Conservation (phyloP, 805 yeast species). For the Candida silvicultrix region DNA sequence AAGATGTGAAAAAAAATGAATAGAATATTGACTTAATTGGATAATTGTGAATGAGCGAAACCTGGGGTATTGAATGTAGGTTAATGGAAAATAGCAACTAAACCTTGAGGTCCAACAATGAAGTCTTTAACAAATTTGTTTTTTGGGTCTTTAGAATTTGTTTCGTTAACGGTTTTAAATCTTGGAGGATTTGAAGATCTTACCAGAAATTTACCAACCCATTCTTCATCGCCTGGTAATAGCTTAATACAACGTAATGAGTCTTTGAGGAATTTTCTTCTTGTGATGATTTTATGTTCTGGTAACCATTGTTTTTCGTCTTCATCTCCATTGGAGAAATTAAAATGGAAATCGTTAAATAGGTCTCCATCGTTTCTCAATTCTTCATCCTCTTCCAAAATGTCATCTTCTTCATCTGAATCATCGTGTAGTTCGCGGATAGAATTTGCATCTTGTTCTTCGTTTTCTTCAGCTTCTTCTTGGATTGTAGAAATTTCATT, state of each 20-base stretch:
- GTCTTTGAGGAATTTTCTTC: constrained; percentile 40
- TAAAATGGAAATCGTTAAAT: not conserved
- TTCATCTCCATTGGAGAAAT: constrained; percentile 1
- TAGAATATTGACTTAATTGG: not conserved
- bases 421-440: constrained; percentile 5
- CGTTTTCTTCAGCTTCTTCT: constrained; percentile 23
- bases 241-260: constrained; percentile 53
- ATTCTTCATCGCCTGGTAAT: constrained; percentile 41
- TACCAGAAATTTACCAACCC: constrained; percentile 44
- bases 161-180: constrained; percentile 1
- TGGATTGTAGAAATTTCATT: constrained; percentile 10
- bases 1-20: not conserved
- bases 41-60: too few relatives aligned
- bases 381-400: constrained; percentile 5
- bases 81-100: not conserved
- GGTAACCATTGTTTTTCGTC: constrained; percentile 43
- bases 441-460: constrained; percentile 17
- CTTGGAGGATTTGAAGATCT: constrained; percentile 25
- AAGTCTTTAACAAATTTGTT: constrained; percentile 8
- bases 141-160: not conserved
- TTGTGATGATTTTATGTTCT: constrained; percentile 26
- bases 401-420: constrained; percentile 10
- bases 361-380: not conserved
- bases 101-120: constrained; percentile 16
- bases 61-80: not conserved